Percentiles rank a stretch among this genome's conserved stretches.
Conservation (phyloP, 306 rosid genomes). For the Cicer yamashitae region DNA sequence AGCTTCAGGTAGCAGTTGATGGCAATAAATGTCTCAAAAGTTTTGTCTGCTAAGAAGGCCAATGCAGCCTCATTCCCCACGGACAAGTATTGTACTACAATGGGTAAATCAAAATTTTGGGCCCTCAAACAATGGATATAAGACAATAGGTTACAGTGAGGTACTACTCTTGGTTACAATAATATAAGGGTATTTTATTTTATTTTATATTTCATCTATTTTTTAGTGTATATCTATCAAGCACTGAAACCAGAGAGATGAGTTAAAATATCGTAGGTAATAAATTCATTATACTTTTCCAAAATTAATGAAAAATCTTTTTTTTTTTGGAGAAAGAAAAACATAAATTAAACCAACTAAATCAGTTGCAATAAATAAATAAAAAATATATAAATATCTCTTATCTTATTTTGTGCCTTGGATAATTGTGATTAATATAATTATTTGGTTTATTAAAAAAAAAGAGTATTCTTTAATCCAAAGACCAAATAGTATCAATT, state of each 20-base stretch:
- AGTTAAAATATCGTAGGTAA: neutral
- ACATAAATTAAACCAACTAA: too few species aligned
- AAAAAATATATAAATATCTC: too few species aligned
- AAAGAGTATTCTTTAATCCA: too few species aligned
- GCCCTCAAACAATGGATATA: slow-evolving; percentile 42
- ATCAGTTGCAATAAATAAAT: too few species aligned
- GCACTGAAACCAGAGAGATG: slow-evolving; percentile 38
- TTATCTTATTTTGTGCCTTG: too few species aligned
- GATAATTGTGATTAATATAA: too few species aligned
- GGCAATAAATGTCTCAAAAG: slow-evolving; percentile 34
- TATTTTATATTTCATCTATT: neutral
- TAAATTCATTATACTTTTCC: neutral
- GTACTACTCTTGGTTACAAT: neutral
- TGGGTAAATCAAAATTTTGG: slow-evolving; percentile 40
- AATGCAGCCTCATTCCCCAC: slow-evolving; percentile 41
- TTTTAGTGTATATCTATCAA: neutral
- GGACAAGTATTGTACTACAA: slow-evolving; percentile 45
- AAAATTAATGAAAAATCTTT: too few species aligned
- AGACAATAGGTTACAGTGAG: slow-evolving; percentile 27
- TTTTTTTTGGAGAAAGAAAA: too few species aligned
- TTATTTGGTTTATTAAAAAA: too few species aligned
- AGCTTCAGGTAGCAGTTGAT: slow-evolving; percentile 36
- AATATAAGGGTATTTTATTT: neutral
- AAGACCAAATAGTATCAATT: too few species aligned
- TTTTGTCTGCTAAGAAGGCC: slow-evolving; percentile 37